A percentile compares a stretch with the other conserved stretches of the same genome.
These are phyloP conservation scores for Escovopsis sp. DNA, from an alignment of 2,329 filamentous ascomycete species.

Conservation along the genomic window DNA sequence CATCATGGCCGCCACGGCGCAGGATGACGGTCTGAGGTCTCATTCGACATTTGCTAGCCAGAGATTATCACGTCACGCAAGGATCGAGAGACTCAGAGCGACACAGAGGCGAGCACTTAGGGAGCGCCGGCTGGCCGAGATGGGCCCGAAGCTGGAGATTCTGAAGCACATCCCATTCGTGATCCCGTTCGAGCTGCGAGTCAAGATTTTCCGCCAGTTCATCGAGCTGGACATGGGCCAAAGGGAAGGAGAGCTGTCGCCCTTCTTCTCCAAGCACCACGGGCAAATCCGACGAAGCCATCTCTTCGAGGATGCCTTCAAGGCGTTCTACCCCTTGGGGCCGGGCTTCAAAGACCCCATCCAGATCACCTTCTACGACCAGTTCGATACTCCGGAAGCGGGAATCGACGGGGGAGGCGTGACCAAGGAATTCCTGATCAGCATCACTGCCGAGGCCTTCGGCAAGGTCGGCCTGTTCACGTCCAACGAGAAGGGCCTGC, in stretches of 20 bases:
- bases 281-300: constrained; percentile 65
- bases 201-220: constrained; percentile 87
- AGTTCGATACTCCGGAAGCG: constrained; percentile 73
- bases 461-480: constrained; percentile 51
- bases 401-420: constrained; percentile 96
- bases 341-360: constrained; percentile 87
- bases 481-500: constrained; percentile 69
- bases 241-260: constrained; percentile 9
- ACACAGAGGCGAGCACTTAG: constrained; percentile 52
- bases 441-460: constrained; percentile 75
- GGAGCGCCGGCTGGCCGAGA: constrained; percentile 57
- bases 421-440: constrained; percentile 91
- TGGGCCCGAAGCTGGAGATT: constrained; percentile 78
- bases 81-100: constrained; percentile 45
- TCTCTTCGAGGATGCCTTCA: constrained; percentile 74
- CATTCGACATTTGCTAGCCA: constrained; percentile 33
- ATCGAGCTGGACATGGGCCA: constrained; percentile 51
- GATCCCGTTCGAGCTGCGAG: constrained; percentile 81
- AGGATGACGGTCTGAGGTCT: constrained; percentile 11
- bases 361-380: constrained; percentile 89
- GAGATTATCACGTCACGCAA: constrained; percentile 44
- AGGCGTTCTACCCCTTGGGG: constrained; percentile 66
- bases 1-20: constrained; percentile 18
- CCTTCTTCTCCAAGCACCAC: constrained; percentile 42
- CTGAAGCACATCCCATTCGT: constrained; percentile 94